Evolutionary conservation across 2,329 filamentous ascomycete genomes (phyloP).

Genomic region (Epichloe festucae): DNA sequence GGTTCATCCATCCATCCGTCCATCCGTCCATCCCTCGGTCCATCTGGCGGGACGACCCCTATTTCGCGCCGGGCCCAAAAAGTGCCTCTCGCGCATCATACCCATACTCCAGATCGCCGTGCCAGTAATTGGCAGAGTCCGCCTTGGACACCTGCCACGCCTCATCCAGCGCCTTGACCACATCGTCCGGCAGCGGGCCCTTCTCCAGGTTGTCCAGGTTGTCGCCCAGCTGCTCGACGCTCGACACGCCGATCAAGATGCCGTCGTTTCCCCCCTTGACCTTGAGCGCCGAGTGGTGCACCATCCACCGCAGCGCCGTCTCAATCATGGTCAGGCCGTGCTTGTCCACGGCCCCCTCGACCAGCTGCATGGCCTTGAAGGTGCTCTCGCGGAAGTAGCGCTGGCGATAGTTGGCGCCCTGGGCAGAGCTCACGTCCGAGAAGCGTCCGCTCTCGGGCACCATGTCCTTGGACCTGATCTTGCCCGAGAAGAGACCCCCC

Average conservation of each 20-base stretch:
- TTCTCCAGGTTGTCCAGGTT: constrained; percentile 48
- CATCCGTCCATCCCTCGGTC: neutral
- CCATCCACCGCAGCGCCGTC: constrained; percentile 58
- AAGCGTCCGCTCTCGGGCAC: constrained; percentile 57
- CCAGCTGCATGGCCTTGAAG: constrained; percentile 49
- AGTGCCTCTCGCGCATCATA: constrained; percentile 51
- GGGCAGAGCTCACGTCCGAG: constrained; percentile 39
- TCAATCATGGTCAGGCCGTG: constrained; percentile 59
- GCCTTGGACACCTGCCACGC: constrained; percentile 62
- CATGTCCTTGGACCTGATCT: constrained; percentile 55
- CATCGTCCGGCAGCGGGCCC: constrained; percentile 64
- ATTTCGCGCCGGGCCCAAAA: constrained; percentile 36
- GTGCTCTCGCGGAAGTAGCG: constrained; percentile 60
- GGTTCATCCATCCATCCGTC: too few species aligned
- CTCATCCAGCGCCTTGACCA: constrained; percentile 61
- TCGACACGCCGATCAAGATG: constrained; percentile 47
- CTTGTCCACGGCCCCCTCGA: constrained; percentile 56
- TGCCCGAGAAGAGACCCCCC: constrained; percentile 72
- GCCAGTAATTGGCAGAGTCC: constrained; percentile 40
- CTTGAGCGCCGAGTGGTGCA: constrained; percentile 53
- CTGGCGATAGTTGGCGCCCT: constrained; percentile 46
- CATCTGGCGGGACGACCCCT: neutral
- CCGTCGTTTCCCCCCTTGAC: constrained; percentile 42
- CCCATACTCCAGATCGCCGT: constrained; percentile 49
- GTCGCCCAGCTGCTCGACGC: constrained; percentile 40